These are phyloP conservation scores for Paecilomyces variotii DNA, from an alignment of 2,329 filamentous ascomycete species.

Conservation along the genomic window DNA sequence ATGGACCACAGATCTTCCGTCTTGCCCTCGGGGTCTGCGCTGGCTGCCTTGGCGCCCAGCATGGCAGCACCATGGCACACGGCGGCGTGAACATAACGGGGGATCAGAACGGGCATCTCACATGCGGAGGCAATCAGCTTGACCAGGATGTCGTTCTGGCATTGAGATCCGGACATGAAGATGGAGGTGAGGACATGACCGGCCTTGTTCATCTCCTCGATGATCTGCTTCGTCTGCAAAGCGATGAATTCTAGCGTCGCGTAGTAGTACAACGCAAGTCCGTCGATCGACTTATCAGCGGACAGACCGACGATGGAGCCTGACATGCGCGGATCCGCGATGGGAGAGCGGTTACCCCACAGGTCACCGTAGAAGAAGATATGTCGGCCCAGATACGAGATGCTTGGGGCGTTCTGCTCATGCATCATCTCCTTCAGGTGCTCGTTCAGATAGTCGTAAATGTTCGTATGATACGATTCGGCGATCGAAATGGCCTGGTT, in stretches of 20 bases:
- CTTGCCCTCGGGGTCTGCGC: slow-evolving; percentile 64
- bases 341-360: slow-evolving; percentile 90
- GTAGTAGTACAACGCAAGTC: slow-evolving; percentile 87
- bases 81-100: slow-evolving; percentile 86
- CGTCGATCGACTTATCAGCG: slow-evolving; percentile 78
- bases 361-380: slow-evolving; percentile 98
- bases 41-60: slow-evolving; percentile 95
- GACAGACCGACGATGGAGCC: slow-evolving; percentile 81
- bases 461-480: slow-evolving; percentile 74
- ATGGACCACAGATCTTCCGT: slow-evolving; percentile 90
- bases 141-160: slow-evolving; percentile 92
- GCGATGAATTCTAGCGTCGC: slow-evolving; percentile 97
- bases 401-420: slow-evolving; percentile 60
- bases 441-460: slow-evolving; percentile 90
- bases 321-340: slow-evolving; percentile 89
- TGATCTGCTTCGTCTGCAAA: slow-evolving; percentile 90
- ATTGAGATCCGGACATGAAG: slow-evolving; percentile 98
- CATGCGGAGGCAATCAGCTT: slow-evolving; percentile 83
- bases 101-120: slow-evolving; percentile 86
- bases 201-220: slow-evolving; percentile 84
- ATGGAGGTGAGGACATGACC: slow-evolving; percentile 85
- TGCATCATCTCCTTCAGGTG: slow-evolving; percentile 71
- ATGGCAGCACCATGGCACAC: slow-evolving; percentile 98
- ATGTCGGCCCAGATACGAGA: slow-evolving; percentile 82
- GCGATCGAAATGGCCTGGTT: slow-evolving; percentile 70